A percentile compares a stretch with the other conserved stretches of the same genome.
Evolutionary conservation across 2,329 filamentous ascomycete genomes (phyloP).

Genomic region (Pseudopyricularia javanii): DNA sequence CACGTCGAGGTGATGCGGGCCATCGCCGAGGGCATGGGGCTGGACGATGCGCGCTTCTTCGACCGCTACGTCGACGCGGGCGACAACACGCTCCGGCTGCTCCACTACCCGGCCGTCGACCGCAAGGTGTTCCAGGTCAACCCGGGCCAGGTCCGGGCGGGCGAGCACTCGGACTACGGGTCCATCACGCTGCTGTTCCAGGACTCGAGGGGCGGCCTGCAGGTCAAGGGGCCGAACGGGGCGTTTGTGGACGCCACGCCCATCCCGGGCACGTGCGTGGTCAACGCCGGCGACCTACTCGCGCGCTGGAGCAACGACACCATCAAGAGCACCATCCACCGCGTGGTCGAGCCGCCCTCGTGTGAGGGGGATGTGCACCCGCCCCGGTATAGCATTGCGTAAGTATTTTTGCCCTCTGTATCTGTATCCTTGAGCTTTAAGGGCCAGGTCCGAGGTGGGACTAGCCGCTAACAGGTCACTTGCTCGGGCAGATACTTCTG

Average conservation of each 20-base stretch:
- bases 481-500: slow-evolving; percentile 56
- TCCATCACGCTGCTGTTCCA: slow-evolving; percentile 52
- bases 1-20: slow-evolving; percentile 74
- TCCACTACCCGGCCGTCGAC: slow-evolving; percentile 64
- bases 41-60: slow-evolving; percentile 61
- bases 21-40: slow-evolving; percentile 68
- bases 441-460: too few relatives aligned
- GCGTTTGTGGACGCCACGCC: slow-evolving; percentile 74
- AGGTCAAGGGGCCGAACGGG: slow-evolving; percentile 58
- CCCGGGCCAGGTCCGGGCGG: slow-evolving; percentile 60
- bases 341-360: slow-evolving; percentile 73
- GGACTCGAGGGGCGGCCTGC: slow-evolving; percentile 41
- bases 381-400: slow-evolving; percentile 76
- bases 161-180: slow-evolving; percentile 61
- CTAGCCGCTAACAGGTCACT: too few relatives aligned
- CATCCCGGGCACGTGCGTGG: slow-evolving; percentile 68
- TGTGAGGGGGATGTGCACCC: slow-evolving; percentile 47
- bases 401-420: slow-evolving; percentile 15
- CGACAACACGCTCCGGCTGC: slow-evolving; percentile 59
- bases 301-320: slow-evolving; percentile 84
- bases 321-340: slow-evolving; percentile 82
- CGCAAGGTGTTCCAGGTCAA: slow-evolving; percentile 54
- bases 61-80: slow-evolving; percentile 59
- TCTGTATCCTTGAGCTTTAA: not conserved
- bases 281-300: slow-evolving; percentile 81